Base-by-base conservation (phyloP, 2,329 filamentous ascomycete genomes). In the Colletotrichum melonis region DNA sequence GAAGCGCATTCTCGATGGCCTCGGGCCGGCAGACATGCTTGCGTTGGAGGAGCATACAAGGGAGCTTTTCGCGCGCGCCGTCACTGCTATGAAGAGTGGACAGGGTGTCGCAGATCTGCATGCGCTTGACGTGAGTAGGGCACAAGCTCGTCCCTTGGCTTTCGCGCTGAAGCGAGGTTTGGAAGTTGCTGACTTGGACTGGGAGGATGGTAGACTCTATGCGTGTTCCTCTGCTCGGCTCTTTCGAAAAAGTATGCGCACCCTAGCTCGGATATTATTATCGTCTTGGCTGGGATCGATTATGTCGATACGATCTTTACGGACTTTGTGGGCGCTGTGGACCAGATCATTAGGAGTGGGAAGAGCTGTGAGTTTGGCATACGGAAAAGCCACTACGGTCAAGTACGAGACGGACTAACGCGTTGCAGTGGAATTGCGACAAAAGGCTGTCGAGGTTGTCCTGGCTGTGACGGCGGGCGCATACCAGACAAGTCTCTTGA, bases 211-310 rank as follows among this genome's bases (percentile, higher is more conserved):
- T 82, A 98, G 94, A 98, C 95, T 74, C 89, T 98, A 80, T 95
- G 93, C 82, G 92, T 94, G 60, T 98, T 98, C 83, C 89, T 99
- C 80, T 92, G 92, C 63, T 91, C 92, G 67, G 89, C 97, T 22
- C 87, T 98, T 74, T 90, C 90, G 71, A 99, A 98, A 84, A 95
- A 93, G 81, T 99, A 97, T 82, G 95, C 94, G 28, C 98, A 98
- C 79, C 94, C 95, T 6, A 98, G 95, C 82, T 97, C 97, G 63
- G 97, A 98, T 83, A 93, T 98, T 77, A 98, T 99, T 79, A 92
- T 92, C 70, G 89, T 98, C 42, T 88, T 99, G 62, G 94, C 95
- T 5, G 97, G 97, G 6, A 89, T 99, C 65, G 93, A 98, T 84
- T 89, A 95, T 77, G 93, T 98, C 62, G 97, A 99, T 81, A 87